These are phyloP conservation scores for Gomphus bonarii DNA, from an alignment of 1,284 basidiomycete genomes.

Conservation along the genomic window DNA sequence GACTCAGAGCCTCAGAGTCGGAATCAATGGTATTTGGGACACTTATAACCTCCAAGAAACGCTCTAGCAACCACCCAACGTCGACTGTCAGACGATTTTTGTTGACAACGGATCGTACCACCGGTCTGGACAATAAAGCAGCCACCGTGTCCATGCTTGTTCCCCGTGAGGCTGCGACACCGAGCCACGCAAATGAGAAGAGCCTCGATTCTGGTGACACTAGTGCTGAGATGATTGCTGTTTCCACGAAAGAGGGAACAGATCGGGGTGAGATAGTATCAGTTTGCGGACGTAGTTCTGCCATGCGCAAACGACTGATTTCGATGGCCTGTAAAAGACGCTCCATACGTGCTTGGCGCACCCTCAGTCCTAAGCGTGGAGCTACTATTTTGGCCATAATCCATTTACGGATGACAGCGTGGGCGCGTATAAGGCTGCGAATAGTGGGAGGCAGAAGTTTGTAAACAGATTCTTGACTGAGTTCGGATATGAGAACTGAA, in stretches of 20 bases:
- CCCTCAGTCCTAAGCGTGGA: conserved; percentile 46
- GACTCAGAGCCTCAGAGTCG: conserved; percentile 33
- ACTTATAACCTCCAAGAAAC: conserved; percentile 65
- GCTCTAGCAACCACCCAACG: conserved; percentile 72
- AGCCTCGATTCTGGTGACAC: conserved; percentile 65
- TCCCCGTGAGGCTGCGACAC: conserved; percentile 48
- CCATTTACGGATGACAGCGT: conserved; percentile 68
- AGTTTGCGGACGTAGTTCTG: conserved; percentile 23
- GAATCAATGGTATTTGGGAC: conserved; percentile 61
- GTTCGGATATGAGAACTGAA: conserved; percentile 57
- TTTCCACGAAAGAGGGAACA: conserved; percentile 68
- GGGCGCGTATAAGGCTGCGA: conserved; percentile 63
- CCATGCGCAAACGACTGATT: conserved; percentile 50
- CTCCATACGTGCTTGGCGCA: conserved; percentile 63
- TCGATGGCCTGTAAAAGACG: conserved; percentile 59
- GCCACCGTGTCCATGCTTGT: conserved; percentile 49
- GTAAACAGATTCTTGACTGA: conserved; percentile 57
- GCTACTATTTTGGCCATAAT: conserved; percentile 55
- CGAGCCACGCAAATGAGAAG: conserved; percentile 63
- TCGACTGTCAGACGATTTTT: conserved; percentile 54
- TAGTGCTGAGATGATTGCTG: conserved; percentile 58
- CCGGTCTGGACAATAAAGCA: conserved; percentile 42
- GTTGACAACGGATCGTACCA: conserved; percentile 31
- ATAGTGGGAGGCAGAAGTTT: conserved; percentile 62
- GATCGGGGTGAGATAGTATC: conserved; percentile 37